Percentiles rank a stretch among this genome's conserved stretches.
phyloP scores from a whole-genome alignment of 495 filamentous ascomycete genomes.

The Pyrenula massariospora region DNA sequence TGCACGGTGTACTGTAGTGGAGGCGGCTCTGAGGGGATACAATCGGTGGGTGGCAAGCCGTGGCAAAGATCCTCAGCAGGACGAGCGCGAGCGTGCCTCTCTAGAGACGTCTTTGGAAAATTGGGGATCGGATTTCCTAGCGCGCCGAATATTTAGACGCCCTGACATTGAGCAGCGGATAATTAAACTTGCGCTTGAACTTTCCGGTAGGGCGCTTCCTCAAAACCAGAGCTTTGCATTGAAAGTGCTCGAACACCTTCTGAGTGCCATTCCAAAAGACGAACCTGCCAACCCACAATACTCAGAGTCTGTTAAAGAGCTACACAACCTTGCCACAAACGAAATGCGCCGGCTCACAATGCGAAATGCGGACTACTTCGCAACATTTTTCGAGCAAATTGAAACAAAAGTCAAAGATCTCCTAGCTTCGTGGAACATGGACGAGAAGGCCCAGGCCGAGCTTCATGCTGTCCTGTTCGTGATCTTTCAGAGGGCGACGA shows the following conservation, averaged over 20 bases:
- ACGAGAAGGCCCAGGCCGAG: conserved; percentile 65
- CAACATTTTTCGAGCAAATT: conserved; percentile 77
- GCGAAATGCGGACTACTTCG: conserved; percentile 79
- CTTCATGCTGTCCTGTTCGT: conserved; percentile 68
- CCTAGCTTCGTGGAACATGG: conserved; percentile 55
- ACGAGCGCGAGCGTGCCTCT: conserved; percentile 46
- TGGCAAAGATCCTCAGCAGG: conserved; percentile 41
- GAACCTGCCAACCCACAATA: conserved; percentile 57
- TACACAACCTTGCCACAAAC: conserved; percentile 69
- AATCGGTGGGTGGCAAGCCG: conserved; percentile 59
- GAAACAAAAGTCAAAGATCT: conserved; percentile 76
- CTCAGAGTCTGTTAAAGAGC: conserved; percentile 81
- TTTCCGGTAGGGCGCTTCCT: conserved; percentile 73
- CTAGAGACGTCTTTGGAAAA: conserved; percentile 60
- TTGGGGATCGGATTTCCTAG: conserved; percentile 59
- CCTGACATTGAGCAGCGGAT: conserved; percentile 76
- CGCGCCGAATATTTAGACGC: background rate
- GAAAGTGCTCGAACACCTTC: conserved; percentile 77
- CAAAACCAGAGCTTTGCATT: conserved; percentile 69
- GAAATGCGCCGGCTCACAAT: conserved; percentile 83
- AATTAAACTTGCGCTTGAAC: conserved; percentile 71
- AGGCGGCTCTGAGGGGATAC: conserved; percentile 85
- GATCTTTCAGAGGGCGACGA: conserved; percentile 78
- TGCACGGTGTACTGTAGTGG: conserved; percentile 79
- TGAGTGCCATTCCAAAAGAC: conserved; percentile 64